Evolutionary conservation across 2,329 filamentous ascomycete species (phyloP), one percentile per base, ranked within the genome.

Genomic region (Blumeria graminis): DNA sequence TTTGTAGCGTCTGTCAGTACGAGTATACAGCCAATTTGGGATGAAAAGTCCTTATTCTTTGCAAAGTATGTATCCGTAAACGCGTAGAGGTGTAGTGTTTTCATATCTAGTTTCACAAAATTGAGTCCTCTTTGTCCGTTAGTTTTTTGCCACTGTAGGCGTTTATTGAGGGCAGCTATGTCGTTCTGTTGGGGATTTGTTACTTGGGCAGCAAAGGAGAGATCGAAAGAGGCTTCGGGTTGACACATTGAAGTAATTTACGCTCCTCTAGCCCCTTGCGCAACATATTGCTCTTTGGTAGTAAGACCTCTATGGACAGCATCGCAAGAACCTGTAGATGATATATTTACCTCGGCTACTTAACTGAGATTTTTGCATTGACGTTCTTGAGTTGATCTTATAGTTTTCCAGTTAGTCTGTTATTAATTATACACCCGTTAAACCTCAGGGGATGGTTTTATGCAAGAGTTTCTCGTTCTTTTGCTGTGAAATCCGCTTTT

Each of bases 221-320:
- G 41, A 38, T 57, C 35, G 35, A 57, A 59, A 32, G 48, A 39
- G 13, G 45, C 41, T 18, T 59, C 48, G 14, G 39, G 56, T 48
- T 58, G 41, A 22, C 32, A 56, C 16, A 58, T 36, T 13, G 46
- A 55, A 16, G 45, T 41, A 28, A 60, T 52, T 55, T 60, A 58
- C 1, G 48, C 56, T 28, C 57, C 55, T 55, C 50, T 16, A 13
- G 51, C 56, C 45, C 54, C 16, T 54, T 58, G 53, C 34, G 39
- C 53, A 35, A 58, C n/a, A 22, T 56, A 58, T 41, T 58, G 35
- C 6, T 57, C 39, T 41, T 56, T 57, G 28, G 28, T 11, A 8
- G 16, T 34, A n/a, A 53, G 46, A 18, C 34, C 41, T 3, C 13
- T 33, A n/a, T 56, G 32, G 38, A 28, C 28, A 18, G 51, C 14